Evolutionary conservation across 2,329 filamentous ascomycete species (phyloP).

Genomic region (Fusarium brevicatenulatum): DNA sequence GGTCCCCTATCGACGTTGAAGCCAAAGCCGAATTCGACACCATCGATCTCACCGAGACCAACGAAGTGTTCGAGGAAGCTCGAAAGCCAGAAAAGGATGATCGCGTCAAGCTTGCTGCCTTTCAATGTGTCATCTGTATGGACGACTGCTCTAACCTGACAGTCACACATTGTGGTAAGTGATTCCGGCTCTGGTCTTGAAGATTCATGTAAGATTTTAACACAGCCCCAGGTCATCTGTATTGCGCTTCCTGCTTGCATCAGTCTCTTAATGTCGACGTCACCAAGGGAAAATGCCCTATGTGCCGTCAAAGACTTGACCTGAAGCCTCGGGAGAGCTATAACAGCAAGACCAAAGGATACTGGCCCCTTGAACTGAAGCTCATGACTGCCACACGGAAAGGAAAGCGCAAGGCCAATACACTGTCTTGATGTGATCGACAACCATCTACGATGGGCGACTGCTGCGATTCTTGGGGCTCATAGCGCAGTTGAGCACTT

Average conservation of each 20-base stretch:
- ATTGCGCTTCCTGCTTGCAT: conserved; percentile 71
- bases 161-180: conserved; percentile 74
- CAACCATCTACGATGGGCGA: not conserved
- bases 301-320: conserved; percentile 70
- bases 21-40: conserved; percentile 43
- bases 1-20: conserved; percentile 21
- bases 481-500: not conserved
- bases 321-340: conserved; percentile 55
- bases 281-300: conserved; percentile 68
- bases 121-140: conserved; percentile 76
- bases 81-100: conserved; percentile 59
- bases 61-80: conserved; percentile 57
- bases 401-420: conserved; percentile 55
- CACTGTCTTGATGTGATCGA: conserved; percentile 38
- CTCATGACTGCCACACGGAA: conserved; percentile 66
- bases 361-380: conserved; percentile 70
- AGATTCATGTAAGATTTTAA: conserved; percentile 17
- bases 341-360: conserved; percentile 60
- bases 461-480: not conserved
- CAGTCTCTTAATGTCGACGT: conserved; percentile 67
- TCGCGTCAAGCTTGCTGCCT: conserved; percentile 62
- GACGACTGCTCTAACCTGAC: conserved; percentile 68
- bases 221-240: conserved; percentile 66
- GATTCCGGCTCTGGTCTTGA: not conserved
- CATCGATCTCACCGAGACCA: conserved; percentile 53